Percentiles rank a stretch among this genome's conserved stretches.
Conservation (phyloP, 495 filamentous ascomycete genomes). For the Delitschia confertaspora region DNA sequence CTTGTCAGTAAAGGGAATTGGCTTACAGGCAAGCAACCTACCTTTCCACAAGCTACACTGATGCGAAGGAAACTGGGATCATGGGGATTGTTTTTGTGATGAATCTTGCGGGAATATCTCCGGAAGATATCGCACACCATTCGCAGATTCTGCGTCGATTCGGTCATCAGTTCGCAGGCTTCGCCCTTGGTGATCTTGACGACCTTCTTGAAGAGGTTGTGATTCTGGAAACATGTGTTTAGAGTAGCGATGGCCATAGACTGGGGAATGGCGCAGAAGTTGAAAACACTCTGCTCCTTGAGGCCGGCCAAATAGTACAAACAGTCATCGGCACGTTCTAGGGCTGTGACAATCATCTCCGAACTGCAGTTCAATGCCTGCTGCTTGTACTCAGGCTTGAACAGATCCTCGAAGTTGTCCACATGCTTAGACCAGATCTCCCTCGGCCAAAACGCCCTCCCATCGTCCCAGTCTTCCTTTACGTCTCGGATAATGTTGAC, state of each 20-base stretch:
- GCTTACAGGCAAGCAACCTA: constrained; percentile 38
- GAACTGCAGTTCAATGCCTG: constrained; percentile 81
- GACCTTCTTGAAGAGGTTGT: constrained; percentile 73
- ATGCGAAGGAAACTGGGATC: constrained; percentile 94
- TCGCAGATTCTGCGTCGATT: constrained; percentile 81
- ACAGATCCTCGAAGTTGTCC: constrained; percentile 78
- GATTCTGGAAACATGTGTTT: constrained; percentile 86
- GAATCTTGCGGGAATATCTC: constrained; percentile 66
- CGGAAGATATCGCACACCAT: constrained; percentile 73
- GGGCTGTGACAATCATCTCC: constrained; percentile 85
- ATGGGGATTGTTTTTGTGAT: constrained; percentile 87
- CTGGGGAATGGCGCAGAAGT: constrained; percentile 98
- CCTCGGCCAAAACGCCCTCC: constrained; percentile 84
- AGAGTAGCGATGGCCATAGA: constrained; percentile 95
- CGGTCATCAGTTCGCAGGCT: constrained; percentile 82
- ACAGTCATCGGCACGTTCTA: constrained; percentile 84
- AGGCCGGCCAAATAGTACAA: constrained; percentile 95
- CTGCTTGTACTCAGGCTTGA: constrained; percentile 69
- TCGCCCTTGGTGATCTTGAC: constrained; percentile 96
- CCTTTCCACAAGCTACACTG: constrained; percentile 81
- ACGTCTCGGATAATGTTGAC: constrained; percentile 97
- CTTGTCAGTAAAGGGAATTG: constrained; percentile 19
- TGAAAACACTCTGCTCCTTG: constrained; percentile 97
- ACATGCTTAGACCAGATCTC: constrained; percentile 96
- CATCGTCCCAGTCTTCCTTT: constrained; percentile 78